A percentile compares a stretch with the other conserved stretches of the same genome.
These are phyloP conservation scores for Clonostachys chloroleuca DNA, from an alignment of 2,329 filamentous ascomycete species.

Conservation along the genomic window DNA sequence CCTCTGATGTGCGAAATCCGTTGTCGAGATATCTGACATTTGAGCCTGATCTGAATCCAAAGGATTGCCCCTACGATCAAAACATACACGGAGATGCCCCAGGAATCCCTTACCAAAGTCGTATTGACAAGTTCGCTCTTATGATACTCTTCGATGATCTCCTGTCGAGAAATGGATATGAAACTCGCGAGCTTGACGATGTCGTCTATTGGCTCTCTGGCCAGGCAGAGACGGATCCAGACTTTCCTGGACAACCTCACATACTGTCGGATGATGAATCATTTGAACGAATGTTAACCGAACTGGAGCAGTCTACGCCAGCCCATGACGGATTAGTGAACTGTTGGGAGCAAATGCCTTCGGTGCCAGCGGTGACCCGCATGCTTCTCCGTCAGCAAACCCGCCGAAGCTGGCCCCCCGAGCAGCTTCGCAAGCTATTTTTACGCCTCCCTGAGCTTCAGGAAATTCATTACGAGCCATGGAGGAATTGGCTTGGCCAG, in stretches of 20 bases:
- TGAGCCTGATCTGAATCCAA: not conserved
- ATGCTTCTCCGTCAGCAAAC: slow-evolving; percentile 29
- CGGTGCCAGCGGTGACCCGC: slow-evolving; percentile 20
- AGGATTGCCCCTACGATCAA: not conserved
- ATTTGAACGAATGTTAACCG: too few species aligned
- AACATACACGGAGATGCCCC: not conserved
- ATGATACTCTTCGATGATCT: too few species aligned
- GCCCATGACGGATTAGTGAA: too few species aligned
- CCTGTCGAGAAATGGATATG: too few species aligned
- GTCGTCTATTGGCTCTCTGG: too few species aligned
- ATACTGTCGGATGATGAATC: too few species aligned
- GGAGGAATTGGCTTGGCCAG: slow-evolving; percentile 19
- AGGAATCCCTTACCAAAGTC: not conserved
- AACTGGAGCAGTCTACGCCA: too few species aligned
- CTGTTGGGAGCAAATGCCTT: slow-evolving; percentile 21
- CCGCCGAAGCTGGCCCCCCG: slow-evolving; percentile 24
- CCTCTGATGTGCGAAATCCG: slow-evolving; percentile 22
- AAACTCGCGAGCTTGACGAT: too few species aligned
- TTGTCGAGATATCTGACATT: slow-evolving; percentile 26
- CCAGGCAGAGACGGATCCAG: too few species aligned
- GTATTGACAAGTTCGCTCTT: too few species aligned
- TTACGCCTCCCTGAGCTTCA: slow-evolving; percentile 24
- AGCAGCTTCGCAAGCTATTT: slow-evolving; percentile 21
- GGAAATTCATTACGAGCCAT: slow-evolving; percentile 30
- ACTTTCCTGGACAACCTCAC: too few species aligned